These are phyloP conservation scores for Saxispiralis lemnorum DNA, from an alignment of 495 filamentous ascomycete species.

Conservation along the genomic window DNA sequence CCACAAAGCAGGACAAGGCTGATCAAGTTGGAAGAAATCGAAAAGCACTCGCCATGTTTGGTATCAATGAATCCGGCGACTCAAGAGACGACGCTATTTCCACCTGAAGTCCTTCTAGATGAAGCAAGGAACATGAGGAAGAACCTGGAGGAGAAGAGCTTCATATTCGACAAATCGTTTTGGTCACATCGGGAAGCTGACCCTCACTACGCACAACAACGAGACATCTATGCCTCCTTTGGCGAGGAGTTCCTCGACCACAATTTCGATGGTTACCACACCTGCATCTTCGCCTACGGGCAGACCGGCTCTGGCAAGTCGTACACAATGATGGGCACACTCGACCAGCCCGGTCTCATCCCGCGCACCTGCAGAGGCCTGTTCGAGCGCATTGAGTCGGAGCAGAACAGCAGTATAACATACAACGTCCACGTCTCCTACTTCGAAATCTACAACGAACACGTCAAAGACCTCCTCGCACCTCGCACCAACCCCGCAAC, in stretches of 20 bases:
- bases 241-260: slow-evolving; percentile 97
- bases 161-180: slow-evolving; percentile 94
- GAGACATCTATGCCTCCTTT: slow-evolving; percentile 83
- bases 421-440: slow-evolving; percentile 96
- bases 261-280: slow-evolving; percentile 98
- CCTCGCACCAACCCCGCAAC: slow-evolving; percentile 59
- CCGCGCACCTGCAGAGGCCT: slow-evolving; percentile 93
- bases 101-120: slow-evolving; percentile 44
- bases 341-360: slow-evolving; percentile 73
- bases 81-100: slow-evolving; percentile 63
- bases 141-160: slow-evolving; percentile 68
- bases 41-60: slow-evolving; percentile 64
- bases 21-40: slow-evolving; percentile 42
- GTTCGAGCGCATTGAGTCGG: slow-evolving; percentile 81
- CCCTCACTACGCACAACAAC: slow-evolving; percentile 65
- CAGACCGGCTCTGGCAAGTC: slow-evolving; percentile 96
- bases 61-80: slow-evolving; percentile 75
- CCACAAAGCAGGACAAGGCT: slow-evolving; percentile 1
- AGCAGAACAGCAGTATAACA: slow-evolving; percentile 68
- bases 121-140: slow-evolving; percentile 57
- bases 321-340: slow-evolving; percentile 98
- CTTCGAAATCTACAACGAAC: slow-evolving; percentile 99
- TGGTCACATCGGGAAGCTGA: slow-evolving; percentile 73
- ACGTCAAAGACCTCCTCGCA: slow-evolving; percentile 85
- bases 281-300: slow-evolving; percentile 96